These are phyloP conservation scores for Hydnomerulius pinastri DNA, from an alignment of 768 basidiomycete genomes.

Conservation along the genomic window DNA sequence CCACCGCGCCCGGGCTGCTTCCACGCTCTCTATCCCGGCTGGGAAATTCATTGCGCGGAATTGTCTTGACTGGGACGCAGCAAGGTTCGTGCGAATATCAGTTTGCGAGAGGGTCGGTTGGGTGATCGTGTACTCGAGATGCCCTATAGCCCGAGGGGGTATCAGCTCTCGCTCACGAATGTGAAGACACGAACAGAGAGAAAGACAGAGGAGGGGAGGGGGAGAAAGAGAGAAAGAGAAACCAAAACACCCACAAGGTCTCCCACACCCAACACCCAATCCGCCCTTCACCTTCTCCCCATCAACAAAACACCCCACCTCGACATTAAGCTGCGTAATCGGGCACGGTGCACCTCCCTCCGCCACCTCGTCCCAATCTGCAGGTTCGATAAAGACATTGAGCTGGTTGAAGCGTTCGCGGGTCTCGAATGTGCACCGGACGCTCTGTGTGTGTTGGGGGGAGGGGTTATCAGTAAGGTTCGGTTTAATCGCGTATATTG, in stretches of 20 bases:
- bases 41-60: constrained; percentile 51
- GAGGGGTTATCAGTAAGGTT: not conserved
- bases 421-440: constrained; percentile 66
- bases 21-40: constrained; percentile 38
- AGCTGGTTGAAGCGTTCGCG: constrained; percentile 42
- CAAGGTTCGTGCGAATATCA: constrained; percentile 40
- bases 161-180: not conserved
- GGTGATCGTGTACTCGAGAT: constrained; percentile 56
- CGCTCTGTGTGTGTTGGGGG: constrained; percentile 40
- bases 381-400: constrained; percentile 70
- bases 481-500: no score
- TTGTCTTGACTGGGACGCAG: constrained; percentile 42
- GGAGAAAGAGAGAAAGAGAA: constrained; percentile 3
- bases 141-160: constrained; percentile 46
- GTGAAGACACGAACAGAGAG: not conserved
- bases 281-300: constrained; percentile 37
- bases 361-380: constrained; percentile 41
- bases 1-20: constrained; percentile 34
- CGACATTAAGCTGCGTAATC: constrained; percentile 61
- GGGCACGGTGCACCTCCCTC: constrained; percentile 41
- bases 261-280: constrained; percentile 14
- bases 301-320: constrained; percentile 46
- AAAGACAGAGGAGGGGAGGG: no score
- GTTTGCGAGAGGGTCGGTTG: constrained; percentile 35
- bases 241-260: constrained; percentile 28